These are phyloP conservation scores for Neurospora tetrasperma DNA, from an alignment of 495 filamentous ascomycete genomes.

Conservation along the genomic window DNA sequence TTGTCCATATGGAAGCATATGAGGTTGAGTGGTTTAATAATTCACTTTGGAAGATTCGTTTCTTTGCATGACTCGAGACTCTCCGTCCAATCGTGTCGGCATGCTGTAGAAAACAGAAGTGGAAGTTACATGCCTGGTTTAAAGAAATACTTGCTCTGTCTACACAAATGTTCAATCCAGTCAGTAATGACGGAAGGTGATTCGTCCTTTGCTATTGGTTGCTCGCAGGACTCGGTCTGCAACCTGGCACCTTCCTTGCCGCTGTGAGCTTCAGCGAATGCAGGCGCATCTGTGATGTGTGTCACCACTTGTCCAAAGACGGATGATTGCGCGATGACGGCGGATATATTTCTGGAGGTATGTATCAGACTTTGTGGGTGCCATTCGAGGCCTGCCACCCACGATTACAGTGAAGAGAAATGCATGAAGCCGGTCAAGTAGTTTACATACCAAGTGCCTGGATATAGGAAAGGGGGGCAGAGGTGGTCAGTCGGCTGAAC, in stretches of 20 bases:
- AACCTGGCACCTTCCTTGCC: not conserved
- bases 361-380: not conserved
- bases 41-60: too few species aligned
- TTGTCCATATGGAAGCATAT: too few species aligned
- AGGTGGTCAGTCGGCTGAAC: too few species aligned
- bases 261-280: not conserved
- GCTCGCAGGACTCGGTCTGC: not conserved
- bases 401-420: not conserved
- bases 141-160: not conserved
- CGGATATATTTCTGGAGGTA: not conserved
- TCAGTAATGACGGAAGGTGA: not conserved
- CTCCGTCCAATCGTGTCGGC: not conserved
- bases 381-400: not conserved
- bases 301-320: not conserved
- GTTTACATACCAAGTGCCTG: too few species aligned
- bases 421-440: too few species aligned
- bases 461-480: too few species aligned
- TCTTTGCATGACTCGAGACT: not conserved
- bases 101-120: not conserved
- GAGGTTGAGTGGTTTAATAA: too few species aligned
- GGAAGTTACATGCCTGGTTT: not conserved
- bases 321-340: not conserved
- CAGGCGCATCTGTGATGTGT: not conserved
- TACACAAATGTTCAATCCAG: not conserved
- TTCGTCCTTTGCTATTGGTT: not conserved